Base-by-base conservation (phyloP, 2,329 filamentous ascomycete species). In the Aspergillus japonicus region DNA sequence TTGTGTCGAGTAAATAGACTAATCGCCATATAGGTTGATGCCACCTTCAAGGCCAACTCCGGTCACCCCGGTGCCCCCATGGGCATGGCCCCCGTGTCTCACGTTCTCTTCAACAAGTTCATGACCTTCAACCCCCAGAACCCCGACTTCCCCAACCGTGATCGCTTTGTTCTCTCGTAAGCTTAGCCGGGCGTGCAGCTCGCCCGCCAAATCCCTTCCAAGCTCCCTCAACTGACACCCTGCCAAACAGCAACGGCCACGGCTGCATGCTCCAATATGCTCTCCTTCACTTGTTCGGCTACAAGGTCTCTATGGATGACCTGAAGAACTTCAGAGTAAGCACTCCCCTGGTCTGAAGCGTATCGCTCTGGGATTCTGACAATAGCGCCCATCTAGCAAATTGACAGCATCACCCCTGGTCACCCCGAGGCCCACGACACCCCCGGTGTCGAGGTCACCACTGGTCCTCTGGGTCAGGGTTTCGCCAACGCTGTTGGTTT, bases 91-190 rank as follows among this genome's bases (percentile, higher is more conserved):
- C 94, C 95, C 64, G 88, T 93, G 75, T 89, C 95, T 79, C 95
- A 98, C 85, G 92, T 98, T 74, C 87, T 99, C 67, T 99, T 91
- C 84, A 96, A 96, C 87, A 96, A 95, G 81, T 96, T 97, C 86
- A 92, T 99, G 92, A 96, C 83, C 79, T 99, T 97, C 87, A 99
- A 98, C 89, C 95, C 95, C 73, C 96, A 97, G 89, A 97, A 96
- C 87, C 91, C 95, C 71, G 85, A 92, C 67, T 99, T 93, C 93
- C 75, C 95, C 73, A 98, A 98, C 87, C 89, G 95, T 75, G 95
- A 99, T 82, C 90, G 95, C 79, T 99, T 99, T 76, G 92, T 99
- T 64, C 92, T 99, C 78, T 99, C 95, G 93, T 97, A 87, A 86
- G 93, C 89, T 6, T 52, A 29, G n/a, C 21, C 49, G 48, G 10